Evolutionary conservation across 2,329 filamentous ascomycete genomes (phyloP).

Genomic region (Pseudogymnoascus sp.): DNA sequence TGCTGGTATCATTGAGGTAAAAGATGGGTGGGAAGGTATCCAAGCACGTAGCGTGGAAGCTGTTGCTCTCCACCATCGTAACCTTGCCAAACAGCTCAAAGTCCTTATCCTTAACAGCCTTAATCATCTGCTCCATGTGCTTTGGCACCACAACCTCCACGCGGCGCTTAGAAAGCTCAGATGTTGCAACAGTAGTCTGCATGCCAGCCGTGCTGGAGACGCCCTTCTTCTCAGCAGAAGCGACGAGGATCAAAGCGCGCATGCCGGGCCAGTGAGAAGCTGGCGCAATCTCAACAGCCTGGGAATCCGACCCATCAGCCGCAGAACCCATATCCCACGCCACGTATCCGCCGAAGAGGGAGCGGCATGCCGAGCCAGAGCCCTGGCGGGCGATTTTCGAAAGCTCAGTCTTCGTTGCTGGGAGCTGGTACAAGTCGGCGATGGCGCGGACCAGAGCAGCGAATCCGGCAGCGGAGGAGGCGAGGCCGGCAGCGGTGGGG

Average conservation of each 20-base stretch:
- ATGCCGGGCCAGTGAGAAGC: conserved; percentile 92
- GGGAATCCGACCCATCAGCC: conserved; percentile 74
- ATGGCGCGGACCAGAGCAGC: conserved; percentile 72
- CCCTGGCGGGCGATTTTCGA: conserved; percentile 87
- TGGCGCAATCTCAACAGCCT: conserved; percentile 80
- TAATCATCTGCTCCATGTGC: conserved; percentile 78
- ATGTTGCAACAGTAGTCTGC: conserved; percentile 93
- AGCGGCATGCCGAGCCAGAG: conserved; percentile 88
- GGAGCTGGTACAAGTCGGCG: conserved; percentile 82
- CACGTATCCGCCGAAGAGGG: conserved; percentile 89
- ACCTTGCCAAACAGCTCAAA: conserved; percentile 82
- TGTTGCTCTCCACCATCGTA: conserved; percentile 95
- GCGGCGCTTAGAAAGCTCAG: conserved; percentile 73
- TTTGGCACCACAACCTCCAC: conserved; percentile 68
- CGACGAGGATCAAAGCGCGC: conserved; percentile 85
- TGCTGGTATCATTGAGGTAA: conserved; percentile 92
- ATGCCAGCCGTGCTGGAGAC: conserved; percentile 89
- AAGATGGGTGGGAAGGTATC: conserved; percentile 97
- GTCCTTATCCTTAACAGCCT: conserved; percentile 67
- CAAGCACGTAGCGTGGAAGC: conserved; percentile 88
- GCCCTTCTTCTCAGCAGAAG: conserved; percentile 89
- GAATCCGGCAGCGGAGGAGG: conserved; percentile 61
- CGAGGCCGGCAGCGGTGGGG: conserved; percentile 88
- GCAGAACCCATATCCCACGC: conserved; percentile 78
- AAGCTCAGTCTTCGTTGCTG: conserved; percentile 71